Evolutionary conservation across 345 rosid species (phyloP).

Genomic region (Pistacia integerrima): DNA sequence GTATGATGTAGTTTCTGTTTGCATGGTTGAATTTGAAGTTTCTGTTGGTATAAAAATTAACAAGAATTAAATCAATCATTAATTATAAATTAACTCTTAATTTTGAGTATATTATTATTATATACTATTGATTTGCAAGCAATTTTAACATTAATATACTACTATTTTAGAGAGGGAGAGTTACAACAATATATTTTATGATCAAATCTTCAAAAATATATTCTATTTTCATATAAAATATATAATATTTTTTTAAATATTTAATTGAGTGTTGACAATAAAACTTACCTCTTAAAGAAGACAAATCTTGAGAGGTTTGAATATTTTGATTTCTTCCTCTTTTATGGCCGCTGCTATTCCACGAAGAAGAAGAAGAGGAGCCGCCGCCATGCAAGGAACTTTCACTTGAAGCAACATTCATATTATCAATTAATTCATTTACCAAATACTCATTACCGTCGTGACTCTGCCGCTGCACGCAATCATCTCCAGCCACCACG

Average conservation of each 20-base stretch:
- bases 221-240: too few species aligned
- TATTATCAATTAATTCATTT: too few species aligned
- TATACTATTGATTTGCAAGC: too few species aligned
- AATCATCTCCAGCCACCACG: constrained; percentile 64
- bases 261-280: too few species aligned
- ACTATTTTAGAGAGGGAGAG: too few species aligned
- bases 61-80: not conserved
- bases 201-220: too few species aligned
- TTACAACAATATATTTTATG: too few species aligned
- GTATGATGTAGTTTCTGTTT: not conserved
- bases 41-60: constrained; percentile 20
- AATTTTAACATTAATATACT: too few species aligned
- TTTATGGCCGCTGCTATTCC: constrained; percentile 29
- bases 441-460: not conserved
- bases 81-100: too few species aligned
- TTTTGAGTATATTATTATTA: too few species aligned
- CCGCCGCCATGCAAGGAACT: not conserved
- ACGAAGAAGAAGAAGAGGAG: constrained; percentile 10
- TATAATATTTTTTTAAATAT: too few species aligned
- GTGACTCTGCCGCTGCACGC: constrained; percentile 9
- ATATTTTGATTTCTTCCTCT: constrained; percentile 42
- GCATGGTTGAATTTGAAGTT: constrained; percentile 6
- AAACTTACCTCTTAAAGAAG: constrained; percentile 26
- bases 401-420: not conserved
- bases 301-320: constrained; percentile 17